phyloP scores from a whole-genome alignment of 75 land plant genomes.

The Adiantum capillusveneris region DNA sequence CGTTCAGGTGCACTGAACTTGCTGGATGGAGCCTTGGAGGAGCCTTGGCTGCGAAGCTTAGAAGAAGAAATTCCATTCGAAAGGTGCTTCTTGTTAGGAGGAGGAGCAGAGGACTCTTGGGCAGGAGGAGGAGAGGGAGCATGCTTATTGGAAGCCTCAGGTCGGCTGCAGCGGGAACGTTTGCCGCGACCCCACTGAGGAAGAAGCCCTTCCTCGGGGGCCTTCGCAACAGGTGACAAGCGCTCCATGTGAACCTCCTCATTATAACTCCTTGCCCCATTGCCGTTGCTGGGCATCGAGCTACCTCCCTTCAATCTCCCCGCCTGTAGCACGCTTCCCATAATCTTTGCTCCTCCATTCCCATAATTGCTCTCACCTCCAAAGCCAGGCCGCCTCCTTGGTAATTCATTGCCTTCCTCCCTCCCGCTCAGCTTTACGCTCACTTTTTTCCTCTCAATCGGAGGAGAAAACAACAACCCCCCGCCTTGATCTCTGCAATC shows the following conservation, averaged over 20 bases:
- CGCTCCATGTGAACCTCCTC: neutral
- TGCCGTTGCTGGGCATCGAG: neutral
- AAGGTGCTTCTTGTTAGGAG: neutral
- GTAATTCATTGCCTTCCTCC: neutral
- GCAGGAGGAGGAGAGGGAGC: neutral
- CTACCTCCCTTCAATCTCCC: neutral
- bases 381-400: neutral
- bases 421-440: neutral
- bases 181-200: neutral
- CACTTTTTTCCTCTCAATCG: constrained; percentile 4
- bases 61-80: neutral
- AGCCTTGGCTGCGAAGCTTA: too few relatives aligned
- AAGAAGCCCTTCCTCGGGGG: neutral
- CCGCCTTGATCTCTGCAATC: too few relatives aligned
- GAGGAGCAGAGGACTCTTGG: neutral
- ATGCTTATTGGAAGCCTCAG: neutral
- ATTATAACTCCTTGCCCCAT: too few relatives aligned
- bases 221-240: too few relatives aligned
- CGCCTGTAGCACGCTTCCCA: too few relatives aligned
- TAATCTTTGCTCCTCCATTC: neutral
- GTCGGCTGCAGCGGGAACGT: neutral
- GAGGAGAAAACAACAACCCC: neutral
- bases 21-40: too few relatives aligned
- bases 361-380: neutral
- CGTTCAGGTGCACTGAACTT: too few relatives aligned